These are phyloP conservation scores for Moniliella sp. DNA, from an alignment of 1,284 basidiomycete genomes.

Conservation along the genomic window DNA sequence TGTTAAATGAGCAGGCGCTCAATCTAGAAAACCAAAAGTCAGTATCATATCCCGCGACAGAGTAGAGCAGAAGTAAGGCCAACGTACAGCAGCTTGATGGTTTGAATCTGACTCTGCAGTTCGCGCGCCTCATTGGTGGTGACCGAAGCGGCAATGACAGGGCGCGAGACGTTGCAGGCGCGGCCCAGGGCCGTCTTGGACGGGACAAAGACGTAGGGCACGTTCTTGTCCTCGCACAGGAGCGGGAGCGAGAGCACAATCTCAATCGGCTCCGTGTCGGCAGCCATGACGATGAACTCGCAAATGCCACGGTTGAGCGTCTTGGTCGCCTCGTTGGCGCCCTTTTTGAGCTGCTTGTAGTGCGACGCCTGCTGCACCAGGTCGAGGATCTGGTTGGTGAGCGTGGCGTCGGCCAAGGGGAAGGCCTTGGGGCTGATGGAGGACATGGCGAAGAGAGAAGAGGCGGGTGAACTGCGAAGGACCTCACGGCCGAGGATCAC, in stretches of 20 bases:
- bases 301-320: conserved; percentile 95
- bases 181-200: conserved; percentile 89
- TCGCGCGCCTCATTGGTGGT: conserved; percentile 89
- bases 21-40: conserved; percentile 11
- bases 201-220: conserved; percentile 82
- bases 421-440: conserved; percentile 68
- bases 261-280: conserved; percentile 72
- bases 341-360: conserved; percentile 95
- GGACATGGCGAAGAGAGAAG: too few species aligned
- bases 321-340: conserved; percentile 83
- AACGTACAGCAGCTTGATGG: conserved; percentile 45
- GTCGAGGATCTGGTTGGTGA: conserved; percentile 72
- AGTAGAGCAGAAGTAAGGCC: background rate
- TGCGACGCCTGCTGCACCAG: conserved; percentile 39
- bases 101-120: conserved; percentile 68
- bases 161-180: conserved; percentile 81
- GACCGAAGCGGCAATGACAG: conserved; percentile 82
- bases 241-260: conserved; percentile 90
- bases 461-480: too few species aligned
- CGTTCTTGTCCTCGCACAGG: conserved; percentile 98
- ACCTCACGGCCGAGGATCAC: too few species aligned
- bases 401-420: conserved; percentile 64
- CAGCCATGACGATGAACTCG: conserved; percentile 93
- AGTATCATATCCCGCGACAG: background rate
- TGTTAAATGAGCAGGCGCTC: conserved; percentile 27